These are phyloP conservation scores for Penicillium griseofulvum DNA, from an alignment of 2,329 filamentous ascomycete genomes.

Conservation along the genomic window DNA sequence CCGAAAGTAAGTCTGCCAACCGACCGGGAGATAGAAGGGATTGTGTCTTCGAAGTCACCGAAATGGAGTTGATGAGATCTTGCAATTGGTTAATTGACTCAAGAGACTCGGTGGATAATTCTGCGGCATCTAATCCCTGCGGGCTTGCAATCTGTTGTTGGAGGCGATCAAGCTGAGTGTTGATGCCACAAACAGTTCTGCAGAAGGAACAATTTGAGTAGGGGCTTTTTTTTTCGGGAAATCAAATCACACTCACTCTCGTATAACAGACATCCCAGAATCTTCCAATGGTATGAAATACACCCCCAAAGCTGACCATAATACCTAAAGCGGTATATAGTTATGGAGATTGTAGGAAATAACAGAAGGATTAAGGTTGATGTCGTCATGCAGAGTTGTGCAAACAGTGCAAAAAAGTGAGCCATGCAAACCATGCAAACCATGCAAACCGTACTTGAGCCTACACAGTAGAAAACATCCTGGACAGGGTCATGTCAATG, in stretches of 20 bases:
- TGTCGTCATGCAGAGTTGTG: background rate
- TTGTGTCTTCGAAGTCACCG: conserved; percentile 64
- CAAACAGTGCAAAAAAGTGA: background rate
- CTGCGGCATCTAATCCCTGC: conserved; percentile 23
- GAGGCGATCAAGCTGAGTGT: conserved; percentile 57
- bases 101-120: conserved; percentile 10
- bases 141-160: conserved; percentile 43
- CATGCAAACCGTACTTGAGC: background rate
- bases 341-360: background rate
- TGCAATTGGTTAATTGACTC: conserved; percentile 55
- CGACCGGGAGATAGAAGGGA: conserved; percentile 59
- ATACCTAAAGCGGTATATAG: background rate
- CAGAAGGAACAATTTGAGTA: background rate
- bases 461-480: conserved; percentile 5
- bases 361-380: background rate
- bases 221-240: background rate
- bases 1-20: conserved; percentile 60
- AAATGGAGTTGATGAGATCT: conserved; percentile 67
- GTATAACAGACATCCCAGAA: conserved; percentile 23
- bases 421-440: background rate
- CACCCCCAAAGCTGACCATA: background rate
- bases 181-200: conserved; percentile 57
- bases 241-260: conserved; percentile 16
- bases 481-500: background rate
- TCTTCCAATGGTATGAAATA: background rate